Base-by-base conservation (phyloP, 192 early-diverging fungal genomes). In the Coemansia sp. region DNA sequence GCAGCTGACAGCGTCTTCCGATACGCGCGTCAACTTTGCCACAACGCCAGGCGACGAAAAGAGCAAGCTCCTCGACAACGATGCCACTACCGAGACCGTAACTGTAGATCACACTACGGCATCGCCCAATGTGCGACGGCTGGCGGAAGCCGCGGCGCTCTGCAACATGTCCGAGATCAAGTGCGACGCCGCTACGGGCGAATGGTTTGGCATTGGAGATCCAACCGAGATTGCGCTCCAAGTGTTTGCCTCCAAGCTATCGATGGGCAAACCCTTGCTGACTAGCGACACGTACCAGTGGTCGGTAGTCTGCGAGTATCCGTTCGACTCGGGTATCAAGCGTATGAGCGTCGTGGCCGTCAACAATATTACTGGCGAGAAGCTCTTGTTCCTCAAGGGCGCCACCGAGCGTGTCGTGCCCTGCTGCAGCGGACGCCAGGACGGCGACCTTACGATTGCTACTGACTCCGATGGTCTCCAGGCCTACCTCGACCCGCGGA, bases 191-290 rank as follows among this genome's bases (percentile, higher is more conserved):
- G 75, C 70, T 20, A 79, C 80, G 5, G 84, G 89, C 67, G 88
- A 88, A 27, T 94, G 92, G 90, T 87, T 83, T 45, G 74, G 87
- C 36, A 86, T 90, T 47, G 94, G 95, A 43, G 96, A 98, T 66
- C 93, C 96, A 14, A 97, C 96, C 1, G 96, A 98, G 75, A 88
- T 96, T 60, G 93, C 95, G 22, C 87, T 98, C 61, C 90, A 94
- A 47, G 91, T 94, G 10, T 91, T 93, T 58, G 89, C 94, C 1
- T 76, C 90, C 60, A 95, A 96, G 71, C 81, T 90, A n/a, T 85
- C 89, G 0, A 86, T 93, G 76, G 82, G 89, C 40, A 90, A 94
- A 51, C 90, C 89, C 4, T 74, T 64, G 63, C 85, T 96, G 71
- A 67, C 72, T 22, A 62, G 59, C 42, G 40, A 53, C 59, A 61